Evolutionary conservation across 2,329 filamentous ascomycete species (phyloP), one percentile per base, ranked within the genome.

Genomic region (Cylindrodendrum hubeiense): DNA sequence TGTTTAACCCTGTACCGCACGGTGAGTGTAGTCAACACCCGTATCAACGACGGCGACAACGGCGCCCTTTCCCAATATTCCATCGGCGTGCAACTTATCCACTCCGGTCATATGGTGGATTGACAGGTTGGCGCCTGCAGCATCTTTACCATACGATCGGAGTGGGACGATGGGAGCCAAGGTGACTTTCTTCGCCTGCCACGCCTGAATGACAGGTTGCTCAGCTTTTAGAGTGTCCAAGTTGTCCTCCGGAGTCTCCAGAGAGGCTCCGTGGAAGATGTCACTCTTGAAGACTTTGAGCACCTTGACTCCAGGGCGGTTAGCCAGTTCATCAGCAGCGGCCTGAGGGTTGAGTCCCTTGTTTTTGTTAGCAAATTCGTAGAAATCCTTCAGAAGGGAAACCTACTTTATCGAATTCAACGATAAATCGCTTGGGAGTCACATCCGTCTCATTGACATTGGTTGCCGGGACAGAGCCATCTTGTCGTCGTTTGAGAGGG

Each of bases 101-200:
- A 57, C 54, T 19, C 54, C 54, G 9, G 54, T 57, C 54, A 57
- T 57, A 21, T 57, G 54, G 30, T 57, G 54, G 37, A 57, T 57
- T 12, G 54, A 57, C 34, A 46, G 24, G 21, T 57, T 57, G 28
- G 49, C 24, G 12, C 54, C 54, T 37, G 54, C 54, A n/a, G 54
- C 54, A 26, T 57, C 54, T 30, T 58, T n/a, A 3, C 22, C 33
- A 22, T 30, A 58, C 28, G 47, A 33, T 28, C 33, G 47, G 10
- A 33, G 28, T 4, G 47, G 28, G 9, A 33, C 28, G 26, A 50
- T 30, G 10, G 47, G 47, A 22, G 47, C 28, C 47, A 50, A 15
- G 5, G 47, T 50, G 47, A 50, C 28, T 22, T 21, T 30, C n/a
- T 50, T 50, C 4, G 47, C 47, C 47, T 50, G 47, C 47, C 47